Conservation (phyloP, 164 flowering plant species). For the Vitis cinerea region DNA sequence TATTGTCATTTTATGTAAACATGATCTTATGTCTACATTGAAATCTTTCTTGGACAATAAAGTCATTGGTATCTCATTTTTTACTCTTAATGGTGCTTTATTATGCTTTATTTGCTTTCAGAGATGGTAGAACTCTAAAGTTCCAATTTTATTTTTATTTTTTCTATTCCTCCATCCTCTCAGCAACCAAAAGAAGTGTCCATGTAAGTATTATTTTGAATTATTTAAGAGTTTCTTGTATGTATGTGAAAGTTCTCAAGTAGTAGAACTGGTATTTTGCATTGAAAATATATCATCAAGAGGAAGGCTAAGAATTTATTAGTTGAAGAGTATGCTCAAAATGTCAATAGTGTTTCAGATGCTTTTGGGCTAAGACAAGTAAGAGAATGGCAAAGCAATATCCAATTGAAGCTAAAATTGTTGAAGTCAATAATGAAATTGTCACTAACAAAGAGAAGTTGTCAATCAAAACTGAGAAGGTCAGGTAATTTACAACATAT, state of each 20-base stretch:
- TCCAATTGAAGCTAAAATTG: constrained; percentile 8
- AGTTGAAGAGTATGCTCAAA: constrained; percentile 17
- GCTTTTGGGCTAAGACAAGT: constrained; percentile 22
- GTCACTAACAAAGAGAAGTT: constrained; percentile 20
- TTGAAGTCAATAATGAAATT: constrained; percentile 12
- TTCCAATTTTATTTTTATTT: no score
- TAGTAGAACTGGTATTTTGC: constrained; percentile 13
- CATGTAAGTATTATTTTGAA: no score
- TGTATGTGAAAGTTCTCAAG: constrained; percentile 29
- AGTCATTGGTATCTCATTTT: constrained; percentile 27
- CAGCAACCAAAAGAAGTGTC: no score
- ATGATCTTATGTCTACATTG: constrained; percentile 56
- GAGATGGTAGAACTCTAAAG: no score
- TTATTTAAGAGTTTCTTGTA: constrained; percentile 2
- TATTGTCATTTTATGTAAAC: no score
- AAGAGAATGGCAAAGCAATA: constrained; percentile 33
- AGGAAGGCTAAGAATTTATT: constrained; percentile 21
- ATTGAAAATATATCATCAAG: constrained; percentile 17
- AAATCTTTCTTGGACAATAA: constrained; percentile 45
- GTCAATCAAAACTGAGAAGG: constrained; percentile 23
- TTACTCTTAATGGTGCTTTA: no score
- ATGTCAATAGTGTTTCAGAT: constrained; percentile 17
- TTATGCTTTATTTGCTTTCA: no score
- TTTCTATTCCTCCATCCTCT: no score
- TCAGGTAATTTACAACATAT: constrained; percentile 23